Conservation (phyloP, 129 eudicot species). For the Apium graveolens region DNA sequence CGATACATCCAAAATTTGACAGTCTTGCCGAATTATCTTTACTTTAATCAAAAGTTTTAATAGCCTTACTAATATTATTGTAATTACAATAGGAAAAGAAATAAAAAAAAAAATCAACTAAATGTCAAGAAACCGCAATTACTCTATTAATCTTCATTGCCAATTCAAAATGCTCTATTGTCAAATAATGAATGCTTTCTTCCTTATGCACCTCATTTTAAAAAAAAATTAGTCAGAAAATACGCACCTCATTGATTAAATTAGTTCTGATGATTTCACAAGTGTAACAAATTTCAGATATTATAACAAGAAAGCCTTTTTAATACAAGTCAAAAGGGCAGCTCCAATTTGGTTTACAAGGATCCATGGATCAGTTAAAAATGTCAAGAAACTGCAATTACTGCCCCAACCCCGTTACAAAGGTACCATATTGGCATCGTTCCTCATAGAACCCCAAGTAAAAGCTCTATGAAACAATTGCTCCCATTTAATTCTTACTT, state of each 20-base stretch:
- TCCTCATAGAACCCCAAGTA: neutral
- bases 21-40: too few relatives aligned
- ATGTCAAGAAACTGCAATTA: neutral
- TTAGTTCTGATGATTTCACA: neutral
- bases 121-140: too few relatives aligned
- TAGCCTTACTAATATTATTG: too few relatives aligned
- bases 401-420: neutral
- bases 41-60: too few relatives aligned
- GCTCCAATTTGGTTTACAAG: neutral
- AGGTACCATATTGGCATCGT: neutral
- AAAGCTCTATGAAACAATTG: neutral
- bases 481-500: neutral
- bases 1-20: too few relatives aligned
- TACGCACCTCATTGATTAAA: neutral
- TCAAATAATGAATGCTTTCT: too few relatives aligned
- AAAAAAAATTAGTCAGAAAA: too few relatives aligned
- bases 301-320: neutral
- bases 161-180: too few relatives aligned
- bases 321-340: neutral
- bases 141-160: too few relatives aligned
- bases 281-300: neutral
- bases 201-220: too few relatives aligned
- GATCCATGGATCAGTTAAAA: neutral
- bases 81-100: too few relatives aligned
- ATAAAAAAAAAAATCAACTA: too few relatives aligned